phyloP scores from a whole-genome alignment of 2,329 filamentous ascomycete species.

The Cladobotryum mycophilum region DNA sequence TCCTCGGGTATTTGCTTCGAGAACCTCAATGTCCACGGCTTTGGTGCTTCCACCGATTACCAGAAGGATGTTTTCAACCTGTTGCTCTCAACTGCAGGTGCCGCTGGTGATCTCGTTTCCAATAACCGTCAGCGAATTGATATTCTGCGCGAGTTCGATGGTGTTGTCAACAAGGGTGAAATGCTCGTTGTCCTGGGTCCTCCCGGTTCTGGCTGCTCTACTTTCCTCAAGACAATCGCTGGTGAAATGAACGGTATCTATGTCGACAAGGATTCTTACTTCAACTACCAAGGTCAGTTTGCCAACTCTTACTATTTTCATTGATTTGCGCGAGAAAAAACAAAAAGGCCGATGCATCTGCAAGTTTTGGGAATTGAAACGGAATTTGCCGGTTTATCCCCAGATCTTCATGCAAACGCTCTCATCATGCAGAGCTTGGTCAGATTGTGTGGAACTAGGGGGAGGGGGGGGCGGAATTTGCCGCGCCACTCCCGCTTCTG shows the following conservation, averaged over 20 bases:
- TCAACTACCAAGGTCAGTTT: constrained; percentile 70
- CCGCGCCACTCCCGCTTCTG: constrained; percentile 2
- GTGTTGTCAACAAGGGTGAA: constrained; percentile 63
- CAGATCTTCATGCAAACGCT: no score
- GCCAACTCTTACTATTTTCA: no score
- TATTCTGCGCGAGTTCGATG: constrained; percentile 62
- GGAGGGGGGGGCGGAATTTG: constrained; percentile 7
- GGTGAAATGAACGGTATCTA: constrained; percentile 78
- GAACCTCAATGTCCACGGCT: constrained; percentile 63
- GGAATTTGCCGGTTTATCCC: not conserved
- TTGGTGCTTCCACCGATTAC: constrained; percentile 61
- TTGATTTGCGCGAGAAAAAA: no score
- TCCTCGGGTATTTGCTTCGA: constrained; percentile 60
- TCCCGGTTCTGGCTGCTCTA: constrained; percentile 71
- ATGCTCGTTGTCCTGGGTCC: constrained; percentile 71
- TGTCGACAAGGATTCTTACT: constrained; percentile 61
- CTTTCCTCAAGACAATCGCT: constrained; percentile 76
- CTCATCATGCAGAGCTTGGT: no score
- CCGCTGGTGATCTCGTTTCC: constrained; percentile 45
- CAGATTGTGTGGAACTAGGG: no score
- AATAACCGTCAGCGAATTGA: constrained; percentile 53
- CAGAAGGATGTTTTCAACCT: constrained; percentile 62
- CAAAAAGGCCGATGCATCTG: no score
- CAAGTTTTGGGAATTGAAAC: not conserved
- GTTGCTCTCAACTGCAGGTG: constrained; percentile 43